These are phyloP conservation scores for Rosa chinensis DNA, from an alignment of 306 rosid species.

Conservation along the genomic window DNA sequence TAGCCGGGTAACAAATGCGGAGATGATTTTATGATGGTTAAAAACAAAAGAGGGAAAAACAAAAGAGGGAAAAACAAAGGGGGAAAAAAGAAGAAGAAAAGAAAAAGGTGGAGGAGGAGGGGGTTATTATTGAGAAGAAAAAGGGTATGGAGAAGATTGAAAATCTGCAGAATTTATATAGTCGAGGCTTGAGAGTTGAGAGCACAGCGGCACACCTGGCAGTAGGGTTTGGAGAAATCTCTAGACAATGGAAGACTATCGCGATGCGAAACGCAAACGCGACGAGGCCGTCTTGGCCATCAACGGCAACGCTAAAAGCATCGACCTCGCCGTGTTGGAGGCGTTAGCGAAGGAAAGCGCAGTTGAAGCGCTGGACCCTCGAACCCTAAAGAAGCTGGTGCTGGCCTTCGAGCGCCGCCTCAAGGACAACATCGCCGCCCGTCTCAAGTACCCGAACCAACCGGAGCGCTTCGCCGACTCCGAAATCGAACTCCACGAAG, in stretches of 20 bases:
- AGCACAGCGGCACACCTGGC: background rate
- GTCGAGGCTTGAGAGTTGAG: too few species aligned
- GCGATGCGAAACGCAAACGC: slow-evolving; percentile 62
- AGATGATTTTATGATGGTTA: too few species aligned
- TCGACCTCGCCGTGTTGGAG: slow-evolving; percentile 74
- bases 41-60: too few species aligned
- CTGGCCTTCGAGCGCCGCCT: slow-evolving; percentile 90
- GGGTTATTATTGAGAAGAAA: too few species aligned
- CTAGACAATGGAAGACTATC: slow-evolving; percentile 11
- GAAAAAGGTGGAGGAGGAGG: too few species aligned
- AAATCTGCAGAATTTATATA: too few species aligned
- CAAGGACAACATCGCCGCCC: slow-evolving; percentile 83
- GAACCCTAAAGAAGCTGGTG: slow-evolving; percentile 69
- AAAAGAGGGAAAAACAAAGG: too few species aligned
- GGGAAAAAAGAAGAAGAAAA: too few species aligned
- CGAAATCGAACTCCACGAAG: slow-evolving; percentile 89
- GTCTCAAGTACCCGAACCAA: slow-evolving; percentile 82
- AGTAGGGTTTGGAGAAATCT: background rate
- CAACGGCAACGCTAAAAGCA: background rate
- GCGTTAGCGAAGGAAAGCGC: slow-evolving; percentile 71
- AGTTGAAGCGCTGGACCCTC: slow-evolving; percentile 60
- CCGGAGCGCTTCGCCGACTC: slow-evolving; percentile 94
- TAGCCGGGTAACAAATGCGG: too few species aligned
- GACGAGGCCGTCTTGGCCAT: slow-evolving; percentile 40
- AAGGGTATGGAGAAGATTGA: too few species aligned